Evolutionary conservation across 257 asterid species (phyloP).

Genomic region (Linderniella brevidens): DNA sequence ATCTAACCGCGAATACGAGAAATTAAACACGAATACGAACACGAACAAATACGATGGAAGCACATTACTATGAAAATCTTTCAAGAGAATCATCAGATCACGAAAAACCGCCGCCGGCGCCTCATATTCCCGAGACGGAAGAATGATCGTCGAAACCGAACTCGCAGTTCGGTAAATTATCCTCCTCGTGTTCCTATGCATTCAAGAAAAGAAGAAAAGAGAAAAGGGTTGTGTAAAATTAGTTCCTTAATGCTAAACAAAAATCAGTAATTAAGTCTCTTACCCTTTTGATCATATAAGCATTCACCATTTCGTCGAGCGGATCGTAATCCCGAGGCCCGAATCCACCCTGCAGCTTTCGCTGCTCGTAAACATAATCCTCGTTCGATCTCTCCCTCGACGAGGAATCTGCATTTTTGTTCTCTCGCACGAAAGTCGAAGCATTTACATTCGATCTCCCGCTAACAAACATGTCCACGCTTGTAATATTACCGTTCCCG

Average conservation of each 20-base stretch:
- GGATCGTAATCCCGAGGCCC: slow-evolving; percentile 16
- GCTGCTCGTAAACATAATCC: slow-evolving; percentile 30
- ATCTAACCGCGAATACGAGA: no score
- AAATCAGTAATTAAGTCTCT: no score
- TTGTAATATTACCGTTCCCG: slow-evolving; percentile 11
- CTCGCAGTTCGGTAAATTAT: slow-evolving; percentile 26
- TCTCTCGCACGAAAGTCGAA: no score
- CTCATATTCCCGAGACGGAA: slow-evolving; percentile 21
- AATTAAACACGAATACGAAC: no score
- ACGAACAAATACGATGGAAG: no score
- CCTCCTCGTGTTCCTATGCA: slow-evolving; percentile 76
- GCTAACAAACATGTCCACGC: no score
- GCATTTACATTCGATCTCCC: no score
- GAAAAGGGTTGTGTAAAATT: no score
- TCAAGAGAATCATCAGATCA: no score
- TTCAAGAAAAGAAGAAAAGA: not conserved
- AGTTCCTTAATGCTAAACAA: no score
- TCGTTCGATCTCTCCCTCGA: slow-evolving; percentile 29
- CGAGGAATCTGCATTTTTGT: slow-evolving; percentile 22
- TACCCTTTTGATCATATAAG: slow-evolving; percentile 45
- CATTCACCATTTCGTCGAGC: slow-evolving; percentile 18
- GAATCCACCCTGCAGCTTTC: slow-evolving; percentile 33
- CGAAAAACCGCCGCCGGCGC: no score
- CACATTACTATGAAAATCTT: no score
- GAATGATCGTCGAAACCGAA: slow-evolving; percentile 35